Base-by-base conservation (phyloP, 2,329 filamentous ascomycete genomes). In the Cercospora zeae-maydis region DNA sequence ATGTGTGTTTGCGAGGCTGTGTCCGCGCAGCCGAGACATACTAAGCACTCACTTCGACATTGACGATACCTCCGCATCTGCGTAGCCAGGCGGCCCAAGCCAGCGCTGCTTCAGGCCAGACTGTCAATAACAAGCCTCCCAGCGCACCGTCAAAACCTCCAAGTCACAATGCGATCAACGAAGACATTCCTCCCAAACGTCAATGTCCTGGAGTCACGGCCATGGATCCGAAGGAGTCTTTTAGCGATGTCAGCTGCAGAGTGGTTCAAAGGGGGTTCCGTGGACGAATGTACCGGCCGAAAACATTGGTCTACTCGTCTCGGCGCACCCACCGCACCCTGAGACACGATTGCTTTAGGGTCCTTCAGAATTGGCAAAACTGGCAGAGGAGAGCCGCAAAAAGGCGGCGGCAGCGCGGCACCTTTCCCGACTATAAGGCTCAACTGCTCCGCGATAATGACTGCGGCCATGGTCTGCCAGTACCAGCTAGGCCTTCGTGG, bases 341-440 rank as follows among this genome's bases (percentile, higher is more conserved):
- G n/a, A 78, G 66, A 86, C 84, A 58, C 80, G 79, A 53, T 81
- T 99, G 0, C 77, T 96, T 2, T 95, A 96, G 31, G 96, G 95
- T 34, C 84, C 86, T 8, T 96, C 93, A 4, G 99, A 99, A 72
- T 81, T 99, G 51, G 93, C 96, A 70, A 92, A 92, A 52, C 80
- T 99, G 45, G 93, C 93, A 57, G 92, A 92, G 34, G 89, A 91
- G 59, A 84, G 92, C 30, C 93, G 92, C 75, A 93, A 91, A 77
- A 96, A 92, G 76, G 87, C 87, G 13, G 87, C 39, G 21, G 19
- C 39, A 45, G 24, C 24, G 6, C 39, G 21, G 39, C 39, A 45
- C n/a, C n/a, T n/a, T n/a, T n/a, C n/a, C n/a, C n/a, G n/a, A n/a
- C n/a, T n/a, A n/a, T n/a, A n/a, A n/a, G n/a, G n/a, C n/a, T n/a